A percentile compares a stretch with the other conserved stretches of the same genome.
Conservation (phyloP, 2,329 filamentous ascomycete species). For the Aspergillus proliferans region DNA sequence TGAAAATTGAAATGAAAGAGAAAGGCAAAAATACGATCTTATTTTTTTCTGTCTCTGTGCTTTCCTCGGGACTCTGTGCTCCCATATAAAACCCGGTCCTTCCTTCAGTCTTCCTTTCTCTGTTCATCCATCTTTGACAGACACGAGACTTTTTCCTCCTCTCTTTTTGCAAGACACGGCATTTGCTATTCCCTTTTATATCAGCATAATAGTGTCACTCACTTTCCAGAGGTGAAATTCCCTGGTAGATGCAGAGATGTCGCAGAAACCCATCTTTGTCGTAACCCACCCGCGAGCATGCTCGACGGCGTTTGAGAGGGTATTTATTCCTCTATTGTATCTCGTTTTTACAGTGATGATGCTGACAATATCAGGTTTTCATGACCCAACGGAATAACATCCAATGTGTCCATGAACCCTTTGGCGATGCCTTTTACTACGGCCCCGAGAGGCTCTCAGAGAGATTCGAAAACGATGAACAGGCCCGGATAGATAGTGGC, state of each 20-base stretch:
- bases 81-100: too few relatives aligned
- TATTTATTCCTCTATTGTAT: conserved; percentile 39
- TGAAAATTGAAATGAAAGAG: too few relatives aligned
- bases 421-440: conserved; percentile 94
- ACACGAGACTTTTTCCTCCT: neutral
- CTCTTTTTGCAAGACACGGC: neutral
- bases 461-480: conserved; percentile 67
- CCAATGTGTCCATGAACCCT: conserved; percentile 86
- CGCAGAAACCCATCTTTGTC: conserved; percentile 78
- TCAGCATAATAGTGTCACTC: neutral
- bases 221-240: conserved; percentile 14
- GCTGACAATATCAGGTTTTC: conserved; percentile 61
- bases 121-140: too few relatives aligned
- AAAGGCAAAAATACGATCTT: too few relatives aligned
- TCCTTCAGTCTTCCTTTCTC: too few relatives aligned
- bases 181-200: neutral
- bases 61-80: too few relatives aligned
- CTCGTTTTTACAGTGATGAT: neutral
- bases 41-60: too few relatives aligned
- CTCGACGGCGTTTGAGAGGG: conserved; percentile 94
- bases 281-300: conserved; percentile 91
- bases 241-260: conserved; percentile 48
- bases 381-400: conserved; percentile 85
- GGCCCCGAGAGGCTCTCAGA: conserved; percentile 80
- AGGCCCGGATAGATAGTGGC: conserved; percentile 37